Evolutionary conservation across 2,329 filamentous ascomycete genomes (phyloP).

Genomic region (Didymella keratinophila): DNA sequence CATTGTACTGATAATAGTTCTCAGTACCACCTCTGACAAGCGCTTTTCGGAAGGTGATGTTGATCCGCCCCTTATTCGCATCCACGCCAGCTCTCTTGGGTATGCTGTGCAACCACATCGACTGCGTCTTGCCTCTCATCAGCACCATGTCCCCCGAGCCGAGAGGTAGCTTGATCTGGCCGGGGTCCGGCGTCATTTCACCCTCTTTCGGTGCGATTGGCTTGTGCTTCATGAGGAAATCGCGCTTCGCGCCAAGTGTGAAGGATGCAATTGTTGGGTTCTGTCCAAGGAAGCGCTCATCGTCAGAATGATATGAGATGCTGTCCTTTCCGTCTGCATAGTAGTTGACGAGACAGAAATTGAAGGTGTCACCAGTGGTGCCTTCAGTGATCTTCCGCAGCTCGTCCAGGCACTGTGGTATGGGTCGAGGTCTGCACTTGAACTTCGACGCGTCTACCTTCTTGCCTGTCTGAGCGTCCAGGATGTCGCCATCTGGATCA

Average conservation of each 20-base stretch:
- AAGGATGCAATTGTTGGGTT: slow-evolving; percentile 78
- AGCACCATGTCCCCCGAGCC: slow-evolving; percentile 78
- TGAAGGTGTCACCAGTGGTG: slow-evolving; percentile 72
- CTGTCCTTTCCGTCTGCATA: slow-evolving; percentile 79
- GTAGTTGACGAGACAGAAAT: slow-evolving; percentile 84
- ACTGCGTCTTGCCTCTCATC: slow-evolving; percentile 78
- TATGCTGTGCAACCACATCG: slow-evolving; percentile 76
- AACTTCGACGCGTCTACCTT: slow-evolving; percentile 59
- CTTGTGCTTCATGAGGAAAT: slow-evolving; percentile 84
- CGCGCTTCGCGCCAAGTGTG: slow-evolving; percentile 73
- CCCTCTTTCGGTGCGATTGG: slow-evolving; percentile 55
- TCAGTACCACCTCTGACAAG: slow-evolving; percentile 76
- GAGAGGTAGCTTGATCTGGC: slow-evolving; percentile 62
- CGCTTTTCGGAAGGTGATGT: slow-evolving; percentile 79
- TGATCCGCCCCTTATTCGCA: slow-evolving; percentile 69
- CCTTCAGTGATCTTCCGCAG: slow-evolving; percentile 70
- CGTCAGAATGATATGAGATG: slow-evolving; percentile 81
- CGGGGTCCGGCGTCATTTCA: slow-evolving; percentile 48
- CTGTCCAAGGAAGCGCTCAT: slow-evolving; percentile 76
- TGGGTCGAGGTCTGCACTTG: slow-evolving; percentile 70
- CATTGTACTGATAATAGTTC: slow-evolving; percentile 87
- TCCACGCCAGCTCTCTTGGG: slow-evolving; percentile 74
- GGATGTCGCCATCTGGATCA: slow-evolving; percentile 39
- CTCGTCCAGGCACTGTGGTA: slow-evolving; percentile 72
- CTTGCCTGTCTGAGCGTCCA: slow-evolving; percentile 55